Conservation (phyloP, 2,329 filamentous ascomycete genomes). For the Metarhizium robertsii region DNA sequence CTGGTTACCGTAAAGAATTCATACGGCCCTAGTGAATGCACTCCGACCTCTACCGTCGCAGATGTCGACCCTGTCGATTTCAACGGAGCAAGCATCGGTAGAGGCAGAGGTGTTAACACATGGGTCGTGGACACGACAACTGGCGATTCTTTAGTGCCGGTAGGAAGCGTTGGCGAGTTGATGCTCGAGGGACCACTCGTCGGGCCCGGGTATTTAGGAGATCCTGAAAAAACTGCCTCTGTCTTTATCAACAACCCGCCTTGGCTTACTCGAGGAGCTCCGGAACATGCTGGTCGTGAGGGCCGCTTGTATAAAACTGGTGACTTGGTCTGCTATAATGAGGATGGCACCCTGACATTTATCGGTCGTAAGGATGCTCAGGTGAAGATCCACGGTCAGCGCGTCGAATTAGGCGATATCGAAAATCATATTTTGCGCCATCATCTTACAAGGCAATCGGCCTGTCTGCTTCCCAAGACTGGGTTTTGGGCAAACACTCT, state of each 20-base stretch:
- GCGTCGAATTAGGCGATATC: constrained; percentile 20
- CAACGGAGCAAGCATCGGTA: constrained; percentile 12
- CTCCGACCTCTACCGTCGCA: constrained; percentile 6
- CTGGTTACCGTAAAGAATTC: constrained; percentile 4
- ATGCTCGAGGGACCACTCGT: constrained; percentile 9
- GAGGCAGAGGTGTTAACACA: constrained; percentile 4
- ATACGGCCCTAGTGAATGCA: constrained; percentile 4
- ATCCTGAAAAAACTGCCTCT: constrained; percentile 7
- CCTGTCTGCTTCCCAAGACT: not conserved
- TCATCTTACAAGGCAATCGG: not conserved
- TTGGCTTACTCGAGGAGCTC: constrained; percentile 21
- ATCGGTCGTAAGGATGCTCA: constrained; percentile 43
- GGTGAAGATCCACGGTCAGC: constrained; percentile 44
- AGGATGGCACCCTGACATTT: constrained; percentile 25
- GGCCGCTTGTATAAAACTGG: constrained; percentile 24
- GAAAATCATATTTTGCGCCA: constrained; percentile 8
- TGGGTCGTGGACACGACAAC: constrained; percentile 7
- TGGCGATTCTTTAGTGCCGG: constrained; percentile 1
- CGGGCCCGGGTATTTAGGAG: constrained; percentile 9
- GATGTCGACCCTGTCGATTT: constrained; percentile 12
- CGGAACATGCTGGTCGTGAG: constrained; percentile 1
- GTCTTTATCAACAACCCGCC: constrained; percentile 16
- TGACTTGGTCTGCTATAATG: constrained; percentile 21
- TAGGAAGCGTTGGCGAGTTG: constrained; percentile 8
- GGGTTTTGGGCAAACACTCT: constrained; percentile 5